Base-by-base conservation (phyloP, 139 green algal species). In the Volvox africanus region DNA sequence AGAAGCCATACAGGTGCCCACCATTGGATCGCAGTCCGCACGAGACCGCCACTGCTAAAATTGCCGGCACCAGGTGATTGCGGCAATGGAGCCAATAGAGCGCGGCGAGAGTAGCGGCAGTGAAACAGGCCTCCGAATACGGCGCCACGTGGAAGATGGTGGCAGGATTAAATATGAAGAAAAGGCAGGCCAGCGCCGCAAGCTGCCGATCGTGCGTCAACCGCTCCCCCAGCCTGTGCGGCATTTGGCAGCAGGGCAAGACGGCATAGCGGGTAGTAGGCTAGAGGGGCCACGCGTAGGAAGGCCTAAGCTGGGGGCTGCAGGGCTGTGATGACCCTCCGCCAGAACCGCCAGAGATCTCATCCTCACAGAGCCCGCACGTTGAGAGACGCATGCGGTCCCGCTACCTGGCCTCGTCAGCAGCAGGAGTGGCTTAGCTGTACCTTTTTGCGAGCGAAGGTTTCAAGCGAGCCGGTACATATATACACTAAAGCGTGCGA, bases 91-190 rank as follows among this genome's bases (percentile, higher is more conserved):
- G 76, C 71, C 55, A 93, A 79, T 94, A 95, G 61, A 98, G 82
- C 1, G 91, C 97, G 1, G 84, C 65, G 30, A 98, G 96, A 50
- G 94, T 97, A 67, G 94, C 79, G 0, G 91, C 67, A 0, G 93
- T 93, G 92, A 98, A 99, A 0, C 97, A 65, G 16, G 93, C 92
- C 90, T 99, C 98, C 1, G 97, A 97, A 94, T 99, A 99, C 22
- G 93, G 83, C 9, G 94, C 95, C 5, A 96, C 95, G 75, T 97
- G 95, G 95, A 99, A 99, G 1, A 97, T 93, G 13, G 94, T 96
- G 18, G 97, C 97, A 32, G 98, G 97, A 76, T 96, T 97, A 33
- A 96, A 81, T 62, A 94, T 93, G 91, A 97, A 98, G 24, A 99
- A 73, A 24, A 99, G 83, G 32, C 93, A 86, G 20, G 97, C 93